Evolutionary conservation across 768 basidiomycete species (phyloP).

Genomic region (Calocera viscosa): DNA sequence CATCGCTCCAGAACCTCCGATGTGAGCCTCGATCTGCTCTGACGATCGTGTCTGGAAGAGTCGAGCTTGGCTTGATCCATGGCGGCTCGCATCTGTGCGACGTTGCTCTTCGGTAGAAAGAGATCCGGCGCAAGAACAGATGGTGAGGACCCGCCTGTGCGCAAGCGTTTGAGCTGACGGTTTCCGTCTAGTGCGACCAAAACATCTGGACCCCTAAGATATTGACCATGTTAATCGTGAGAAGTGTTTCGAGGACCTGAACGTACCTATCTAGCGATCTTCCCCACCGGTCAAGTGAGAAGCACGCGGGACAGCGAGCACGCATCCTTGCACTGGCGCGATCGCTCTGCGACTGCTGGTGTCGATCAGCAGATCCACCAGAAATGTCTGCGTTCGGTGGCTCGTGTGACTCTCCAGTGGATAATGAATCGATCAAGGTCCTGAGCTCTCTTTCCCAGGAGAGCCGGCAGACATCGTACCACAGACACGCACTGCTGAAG

Average conservation of each 20-base stretch:
- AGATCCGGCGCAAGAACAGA: background rate
- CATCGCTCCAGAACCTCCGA: conserved; percentile 11
- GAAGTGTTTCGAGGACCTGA: too few species aligned
- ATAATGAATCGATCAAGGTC: background rate
- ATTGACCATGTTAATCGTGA: too few species aligned
- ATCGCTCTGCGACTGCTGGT: too few species aligned
- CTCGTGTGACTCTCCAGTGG: too few species aligned
- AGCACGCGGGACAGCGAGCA: background rate
- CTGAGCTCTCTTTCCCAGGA: background rate
- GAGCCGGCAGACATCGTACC: background rate
- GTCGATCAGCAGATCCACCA: too few species aligned
- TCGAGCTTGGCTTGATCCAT: background rate
- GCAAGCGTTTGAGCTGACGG: conserved; percentile 4
- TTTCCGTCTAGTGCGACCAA: conserved; percentile 4
- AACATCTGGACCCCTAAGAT: background rate
- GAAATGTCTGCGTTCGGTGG: too few species aligned
- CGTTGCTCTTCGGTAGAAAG: too few species aligned
- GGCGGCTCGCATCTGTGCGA: too few species aligned
- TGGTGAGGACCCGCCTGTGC: background rate
- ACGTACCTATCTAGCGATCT: background rate
- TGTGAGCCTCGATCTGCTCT: background rate
- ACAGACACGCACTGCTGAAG: background rate
- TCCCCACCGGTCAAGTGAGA: background rate
- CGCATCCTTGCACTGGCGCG: background rate
- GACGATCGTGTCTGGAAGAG: background rate